These are phyloP conservation scores for Aspergillus biplanus DNA, from an alignment of 495 filamentous ascomycete species.

Conservation along the genomic window DNA sequence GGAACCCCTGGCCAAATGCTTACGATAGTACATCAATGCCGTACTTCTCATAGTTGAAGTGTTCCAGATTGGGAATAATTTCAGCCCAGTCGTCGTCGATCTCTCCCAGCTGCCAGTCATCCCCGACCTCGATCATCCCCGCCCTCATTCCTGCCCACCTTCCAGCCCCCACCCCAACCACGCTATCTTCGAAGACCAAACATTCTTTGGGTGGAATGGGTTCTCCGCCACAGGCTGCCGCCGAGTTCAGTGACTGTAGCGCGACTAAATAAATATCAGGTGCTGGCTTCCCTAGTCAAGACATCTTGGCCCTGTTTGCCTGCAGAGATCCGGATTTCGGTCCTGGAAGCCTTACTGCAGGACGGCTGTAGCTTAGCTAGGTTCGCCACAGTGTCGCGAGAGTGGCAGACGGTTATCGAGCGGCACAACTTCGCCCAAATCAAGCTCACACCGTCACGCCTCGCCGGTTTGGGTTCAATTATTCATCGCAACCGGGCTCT, in stretches of 20 bases:
- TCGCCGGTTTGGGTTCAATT: slow-evolving; percentile 11
- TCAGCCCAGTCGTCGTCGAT: slow-evolving; percentile 44
- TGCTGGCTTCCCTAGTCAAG: no score
- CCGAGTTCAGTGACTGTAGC: no score
- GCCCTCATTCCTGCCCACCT: no score
- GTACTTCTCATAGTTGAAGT: slow-evolving; percentile 35
- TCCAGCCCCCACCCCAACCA: no score
- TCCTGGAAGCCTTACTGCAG: slow-evolving; percentile 11
- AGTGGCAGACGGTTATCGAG: slow-evolving; percentile 14
- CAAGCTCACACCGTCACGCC: slow-evolving; percentile 11
- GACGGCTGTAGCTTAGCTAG: slow-evolving; percentile 6
- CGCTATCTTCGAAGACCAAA: no score
- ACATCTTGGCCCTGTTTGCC: slow-evolving; percentile 10
- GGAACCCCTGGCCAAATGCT: no score
- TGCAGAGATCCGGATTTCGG: slow-evolving; percentile 9
- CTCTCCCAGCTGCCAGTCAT: slow-evolving; percentile 30
- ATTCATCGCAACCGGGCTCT: slow-evolving; percentile 7
- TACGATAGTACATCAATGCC: slow-evolving; percentile 12
- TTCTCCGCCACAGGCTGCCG: no score
- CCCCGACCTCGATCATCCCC: slow-evolving; percentile 24
- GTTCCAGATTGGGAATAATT: slow-evolving; percentile 33
- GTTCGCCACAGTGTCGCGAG: slow-evolving; percentile 8
- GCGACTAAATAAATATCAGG: no score
- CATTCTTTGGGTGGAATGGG: no score
- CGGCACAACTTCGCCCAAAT: slow-evolving; percentile 10